phyloP scores from a whole-genome alignment of 139 green algal genomes.

The Volvox reticuliferus region DNA sequence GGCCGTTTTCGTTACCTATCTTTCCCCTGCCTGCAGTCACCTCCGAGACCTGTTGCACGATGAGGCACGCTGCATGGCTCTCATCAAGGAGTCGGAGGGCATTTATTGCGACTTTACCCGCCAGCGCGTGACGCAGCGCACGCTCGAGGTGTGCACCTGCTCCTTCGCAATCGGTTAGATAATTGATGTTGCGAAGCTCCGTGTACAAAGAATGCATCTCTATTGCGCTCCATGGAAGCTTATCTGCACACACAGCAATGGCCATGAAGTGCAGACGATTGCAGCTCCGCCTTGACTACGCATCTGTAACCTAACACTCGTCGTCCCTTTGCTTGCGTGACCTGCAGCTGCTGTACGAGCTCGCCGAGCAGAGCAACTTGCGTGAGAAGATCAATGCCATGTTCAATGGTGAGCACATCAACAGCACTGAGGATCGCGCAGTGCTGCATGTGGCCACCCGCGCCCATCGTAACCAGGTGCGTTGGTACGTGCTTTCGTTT shows the following conservation, averaged over 20 bases:
- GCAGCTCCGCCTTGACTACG: too few relatives aligned
- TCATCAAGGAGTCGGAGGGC: constrained; percentile 90
- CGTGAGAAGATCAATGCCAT: constrained; percentile 95
- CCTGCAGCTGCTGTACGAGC: constrained; percentile 79
- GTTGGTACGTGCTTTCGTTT: too few relatives aligned
- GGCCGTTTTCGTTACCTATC: too few relatives aligned
- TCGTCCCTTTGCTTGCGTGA: too few relatives aligned
- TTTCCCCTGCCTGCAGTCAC: constrained; percentile 71
- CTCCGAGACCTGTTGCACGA: constrained; percentile 91
- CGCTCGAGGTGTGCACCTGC: constrained; percentile 77
- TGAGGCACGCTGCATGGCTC: constrained; percentile 73
- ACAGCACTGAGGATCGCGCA: constrained; percentile 94
- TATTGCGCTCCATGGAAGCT: too few relatives aligned
- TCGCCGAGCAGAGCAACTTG: constrained; percentile 80
- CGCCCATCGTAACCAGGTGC: constrained; percentile 82
- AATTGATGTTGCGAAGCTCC: too few relatives aligned
- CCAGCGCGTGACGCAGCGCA: constrained; percentile 91
- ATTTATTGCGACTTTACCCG: constrained; percentile 93
- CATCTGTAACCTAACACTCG: too few relatives aligned
- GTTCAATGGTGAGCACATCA: constrained; percentile 96
- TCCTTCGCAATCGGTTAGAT: too few relatives aligned
- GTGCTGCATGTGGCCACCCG: constrained; percentile 97
- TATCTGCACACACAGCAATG: too few relatives aligned
- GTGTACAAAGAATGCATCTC: too few relatives aligned
- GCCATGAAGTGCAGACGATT: too few relatives aligned